Conservation (phyloP, 257 asterid genomes). For the Craterostigma plantagineum region DNA sequence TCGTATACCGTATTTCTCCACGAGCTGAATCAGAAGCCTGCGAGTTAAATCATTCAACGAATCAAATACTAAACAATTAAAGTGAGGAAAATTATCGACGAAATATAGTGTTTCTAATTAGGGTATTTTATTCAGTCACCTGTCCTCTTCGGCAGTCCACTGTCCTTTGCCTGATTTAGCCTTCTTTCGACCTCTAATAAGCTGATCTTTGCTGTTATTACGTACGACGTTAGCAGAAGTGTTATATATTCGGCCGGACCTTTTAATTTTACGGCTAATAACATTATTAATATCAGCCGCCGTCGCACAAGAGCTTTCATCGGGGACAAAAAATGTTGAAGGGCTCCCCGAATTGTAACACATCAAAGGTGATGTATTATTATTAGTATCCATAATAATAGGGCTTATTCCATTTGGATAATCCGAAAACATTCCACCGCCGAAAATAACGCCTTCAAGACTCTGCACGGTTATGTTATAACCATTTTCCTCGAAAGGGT, state of each 20-base stretch:
- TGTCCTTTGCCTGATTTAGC: constrained; percentile 66
- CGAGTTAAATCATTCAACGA: constrained; percentile 4
- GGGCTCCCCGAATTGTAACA: constrained; percentile 14
- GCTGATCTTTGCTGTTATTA: no score
- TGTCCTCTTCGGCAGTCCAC: constrained; percentile 83
- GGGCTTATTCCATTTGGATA: constrained; percentile 13
- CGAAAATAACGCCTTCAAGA: constrained; percentile 2
- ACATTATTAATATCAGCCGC: constrained; percentile 25
- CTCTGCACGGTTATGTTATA: constrained; percentile 14
- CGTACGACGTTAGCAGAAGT: no score
- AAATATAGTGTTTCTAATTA: no score
- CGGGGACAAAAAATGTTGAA: constrained; percentile 22
- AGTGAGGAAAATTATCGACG: neutral
- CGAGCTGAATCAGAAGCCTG: constrained; percentile 55
- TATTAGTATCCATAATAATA: constrained; percentile 10
- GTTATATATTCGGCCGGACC: no score
- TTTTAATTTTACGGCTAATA: neutral
- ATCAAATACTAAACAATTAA: no score
- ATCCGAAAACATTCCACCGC: constrained; percentile 16
- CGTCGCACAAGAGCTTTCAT: constrained; percentile 49
- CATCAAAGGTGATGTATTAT: constrained; percentile 10
- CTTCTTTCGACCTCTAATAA: constrained; percentile 18
- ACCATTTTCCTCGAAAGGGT: constrained; percentile 23
- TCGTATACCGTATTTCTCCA: constrained; percentile 63
- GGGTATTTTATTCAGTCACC: no score